These are phyloP conservation scores for Pachyrhizus erosus DNA, from an alignment of 306 rosid genomes.

Conservation along the genomic window DNA sequence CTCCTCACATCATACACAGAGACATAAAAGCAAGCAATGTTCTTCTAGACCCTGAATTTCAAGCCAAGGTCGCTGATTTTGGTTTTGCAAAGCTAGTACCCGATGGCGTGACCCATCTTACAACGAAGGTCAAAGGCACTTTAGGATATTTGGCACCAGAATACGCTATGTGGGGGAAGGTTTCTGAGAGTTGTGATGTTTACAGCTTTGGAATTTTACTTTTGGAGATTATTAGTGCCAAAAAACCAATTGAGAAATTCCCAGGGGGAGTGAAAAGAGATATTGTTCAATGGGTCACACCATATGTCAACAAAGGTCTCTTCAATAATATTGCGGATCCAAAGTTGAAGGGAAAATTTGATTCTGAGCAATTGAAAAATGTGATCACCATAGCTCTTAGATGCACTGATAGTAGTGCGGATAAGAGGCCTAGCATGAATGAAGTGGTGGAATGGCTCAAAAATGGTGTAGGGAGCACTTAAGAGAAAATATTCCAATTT, in stretches of 20 bases:
- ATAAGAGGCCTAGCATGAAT: slow-evolving; percentile 65
- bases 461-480: slow-evolving; percentile 7
- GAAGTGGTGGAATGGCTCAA: slow-evolving; percentile 72
- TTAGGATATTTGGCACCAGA: slow-evolving; percentile 87
- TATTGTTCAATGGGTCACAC: slow-evolving; percentile 82
- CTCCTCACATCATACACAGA: slow-evolving; percentile 77
- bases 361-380: slow-evolving; percentile 52
- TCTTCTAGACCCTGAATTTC: slow-evolving; percentile 61
- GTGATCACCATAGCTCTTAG: slow-evolving; percentile 55
- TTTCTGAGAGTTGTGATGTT: slow-evolving; percentile 79
- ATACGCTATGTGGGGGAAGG: slow-evolving; percentile 92
- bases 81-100: slow-evolving; percentile 86
- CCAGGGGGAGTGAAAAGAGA: slow-evolving; percentile 80
- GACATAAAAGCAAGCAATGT: slow-evolving; percentile 88
- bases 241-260: slow-evolving; percentile 74
- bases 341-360: slow-evolving; percentile 60
- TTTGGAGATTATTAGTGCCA: slow-evolving; percentile 66
- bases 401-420: slow-evolving; percentile 60
- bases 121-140: slow-evolving; percentile 83
- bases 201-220: slow-evolving; percentile 88
- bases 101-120: slow-evolving; percentile 70
- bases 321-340: slow-evolving; percentile 68
- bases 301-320: slow-evolving; percentile 58
- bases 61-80: slow-evolving; percentile 86
- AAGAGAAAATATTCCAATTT: slow-evolving; percentile 23